phyloP scores from a whole-genome alignment of 2,329 filamentous ascomycete species.

The Trichoderma atrobrunneum region DNA sequence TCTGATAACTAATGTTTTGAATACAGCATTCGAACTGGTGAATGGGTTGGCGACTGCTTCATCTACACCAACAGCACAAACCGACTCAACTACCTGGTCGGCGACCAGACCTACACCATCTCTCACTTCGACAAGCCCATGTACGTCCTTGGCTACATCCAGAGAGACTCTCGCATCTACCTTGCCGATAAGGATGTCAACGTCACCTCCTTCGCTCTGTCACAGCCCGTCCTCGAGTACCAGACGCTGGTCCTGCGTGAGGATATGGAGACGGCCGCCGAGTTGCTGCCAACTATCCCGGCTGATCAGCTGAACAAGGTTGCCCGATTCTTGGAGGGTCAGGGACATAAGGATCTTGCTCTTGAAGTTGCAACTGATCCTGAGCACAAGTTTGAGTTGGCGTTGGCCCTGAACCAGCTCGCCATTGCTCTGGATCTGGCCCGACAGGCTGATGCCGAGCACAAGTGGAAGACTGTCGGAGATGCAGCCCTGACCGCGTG shows the following conservation, averaged over 20 bases:
- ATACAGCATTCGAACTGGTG: constrained; percentile 77
- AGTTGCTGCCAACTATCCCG: constrained; percentile 80
- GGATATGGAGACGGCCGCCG: constrained; percentile 86
- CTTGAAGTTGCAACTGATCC: constrained; percentile 91
- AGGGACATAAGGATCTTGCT: constrained; percentile 94
- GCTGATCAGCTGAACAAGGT: constrained; percentile 97
- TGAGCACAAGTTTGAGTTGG: constrained; percentile 95
- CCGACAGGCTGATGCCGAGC: constrained; percentile 78
- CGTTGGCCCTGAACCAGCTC: constrained; percentile 77
- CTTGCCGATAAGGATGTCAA: constrained; percentile 93
- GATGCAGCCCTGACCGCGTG: constrained; percentile 84
- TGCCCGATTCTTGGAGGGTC: constrained; percentile 92
- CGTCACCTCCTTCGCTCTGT: constrained; percentile 86
- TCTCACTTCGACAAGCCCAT: constrained; percentile 94
- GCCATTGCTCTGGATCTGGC: constrained; percentile 84
- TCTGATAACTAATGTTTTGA: not conserved
- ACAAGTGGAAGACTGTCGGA: constrained; percentile 98
- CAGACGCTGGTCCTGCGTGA: constrained; percentile 92
- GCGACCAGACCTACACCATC: constrained; percentile 96
- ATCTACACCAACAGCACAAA: constrained; percentile 98
- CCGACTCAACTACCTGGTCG: constrained; percentile 94
- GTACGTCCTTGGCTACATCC: constrained; percentile 94
- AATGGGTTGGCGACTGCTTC: constrained; percentile 99
- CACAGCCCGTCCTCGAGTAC: constrained; percentile 90
- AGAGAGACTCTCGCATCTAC: constrained; percentile 92